Percentiles rank a stretch among this genome's conserved stretches.
Conservation (phyloP, 2,329 filamentous ascomycete genomes). For the Aspergillus floridensis region DNA sequence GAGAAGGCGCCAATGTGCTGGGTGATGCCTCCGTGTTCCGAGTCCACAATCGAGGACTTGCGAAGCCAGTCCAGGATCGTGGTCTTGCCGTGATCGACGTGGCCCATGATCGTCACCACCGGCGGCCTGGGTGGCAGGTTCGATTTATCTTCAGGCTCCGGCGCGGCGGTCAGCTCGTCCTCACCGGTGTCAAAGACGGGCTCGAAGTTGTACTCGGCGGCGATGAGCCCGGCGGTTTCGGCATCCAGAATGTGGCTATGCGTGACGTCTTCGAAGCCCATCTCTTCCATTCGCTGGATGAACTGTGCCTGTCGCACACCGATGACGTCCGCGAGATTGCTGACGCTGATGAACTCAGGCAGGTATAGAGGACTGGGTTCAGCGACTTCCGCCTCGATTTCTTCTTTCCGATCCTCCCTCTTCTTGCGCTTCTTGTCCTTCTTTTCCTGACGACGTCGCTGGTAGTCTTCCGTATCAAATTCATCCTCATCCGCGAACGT, state of each 20-base stretch:
- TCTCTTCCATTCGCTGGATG: slow-evolving; percentile 69
- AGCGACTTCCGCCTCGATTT: slow-evolving; percentile 28
- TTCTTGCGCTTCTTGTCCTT: slow-evolving; percentile 38
- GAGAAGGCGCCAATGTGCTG: slow-evolving; percentile 98
- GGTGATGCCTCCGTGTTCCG: slow-evolving; percentile 94
- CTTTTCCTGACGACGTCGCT: slow-evolving; percentile 32
- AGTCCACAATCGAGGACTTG: slow-evolving; percentile 85
- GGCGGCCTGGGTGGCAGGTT: slow-evolving; percentile 73
- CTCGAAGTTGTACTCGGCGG: slow-evolving; percentile 89
- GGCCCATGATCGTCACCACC: slow-evolving; percentile 98
- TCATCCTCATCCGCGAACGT: slow-evolving; percentile 31
- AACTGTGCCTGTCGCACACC: slow-evolving; percentile 70
- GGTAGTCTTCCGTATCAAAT: slow-evolving; percentile 39
- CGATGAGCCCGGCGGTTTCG: slow-evolving; percentile 85
- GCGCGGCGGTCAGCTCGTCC: slow-evolving; percentile 70
- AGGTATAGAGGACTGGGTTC: slow-evolving; percentile 66
- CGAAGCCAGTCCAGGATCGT: slow-evolving; percentile 91
- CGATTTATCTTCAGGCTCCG: slow-evolving; percentile 66
- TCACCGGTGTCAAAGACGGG: slow-evolving; percentile 66
- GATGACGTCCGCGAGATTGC: slow-evolving; percentile 72
- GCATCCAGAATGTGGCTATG: slow-evolving; percentile 84
- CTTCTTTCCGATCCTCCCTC: slow-evolving; percentile 35
- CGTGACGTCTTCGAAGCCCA: slow-evolving; percentile 85
- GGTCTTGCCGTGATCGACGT: slow-evolving; percentile 98
- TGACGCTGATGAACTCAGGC: slow-evolving; percentile 89